Conservation (phyloP, 257 asterid genomes). For the Oldenlandia corymbosa region DNA sequence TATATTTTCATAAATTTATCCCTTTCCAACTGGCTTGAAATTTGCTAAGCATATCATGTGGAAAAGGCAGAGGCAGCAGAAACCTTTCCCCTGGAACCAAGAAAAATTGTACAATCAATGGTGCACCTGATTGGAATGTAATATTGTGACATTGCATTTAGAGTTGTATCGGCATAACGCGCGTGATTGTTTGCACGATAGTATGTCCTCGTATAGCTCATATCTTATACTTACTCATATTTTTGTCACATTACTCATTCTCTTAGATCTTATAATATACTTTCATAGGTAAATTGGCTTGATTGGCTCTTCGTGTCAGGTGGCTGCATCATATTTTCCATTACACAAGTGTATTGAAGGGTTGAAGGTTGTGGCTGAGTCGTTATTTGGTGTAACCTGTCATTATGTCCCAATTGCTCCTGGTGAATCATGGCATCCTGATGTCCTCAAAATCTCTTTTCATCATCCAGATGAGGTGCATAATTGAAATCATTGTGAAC, state of each 20-base stretch:
- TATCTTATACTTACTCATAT: not conserved
- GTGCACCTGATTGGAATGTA: too few relatives aligned
- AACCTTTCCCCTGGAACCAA: too few relatives aligned
- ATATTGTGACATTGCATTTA: too few relatives aligned
- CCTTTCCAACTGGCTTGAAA: too few relatives aligned
- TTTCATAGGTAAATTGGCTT: not conserved
- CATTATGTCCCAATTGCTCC: slow-evolving; percentile 61
- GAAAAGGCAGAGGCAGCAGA: too few relatives aligned
- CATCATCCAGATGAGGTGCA: slow-evolving; percentile 87
- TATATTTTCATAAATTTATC: too few relatives aligned
- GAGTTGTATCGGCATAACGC: too few relatives aligned
- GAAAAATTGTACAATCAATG: too few relatives aligned
- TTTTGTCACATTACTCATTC: not conserved
- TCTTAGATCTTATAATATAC: not conserved
- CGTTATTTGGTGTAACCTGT: slow-evolving; percentile 74
- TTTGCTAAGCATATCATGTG: too few relatives aligned
- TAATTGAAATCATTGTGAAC: slow-evolving; percentile 4
- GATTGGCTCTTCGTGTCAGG: slow-evolving; percentile 35
- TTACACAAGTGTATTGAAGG: slow-evolving; percentile 82
- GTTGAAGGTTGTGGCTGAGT: slow-evolving; percentile 69
- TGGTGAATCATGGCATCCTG: slow-evolving; percentile 99
- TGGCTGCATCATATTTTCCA: slow-evolving; percentile 69
- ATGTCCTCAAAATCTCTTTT: slow-evolving; percentile 74
- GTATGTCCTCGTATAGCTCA: too few relatives aligned
- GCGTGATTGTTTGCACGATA: too few relatives aligned